A percentile compares a stretch with the other conserved stretches of the same genome.
These are phyloP conservation scores for Eimeria praecox DNA, from an alignment of 169 alveolate species.

Conservation along the genomic window DNA sequence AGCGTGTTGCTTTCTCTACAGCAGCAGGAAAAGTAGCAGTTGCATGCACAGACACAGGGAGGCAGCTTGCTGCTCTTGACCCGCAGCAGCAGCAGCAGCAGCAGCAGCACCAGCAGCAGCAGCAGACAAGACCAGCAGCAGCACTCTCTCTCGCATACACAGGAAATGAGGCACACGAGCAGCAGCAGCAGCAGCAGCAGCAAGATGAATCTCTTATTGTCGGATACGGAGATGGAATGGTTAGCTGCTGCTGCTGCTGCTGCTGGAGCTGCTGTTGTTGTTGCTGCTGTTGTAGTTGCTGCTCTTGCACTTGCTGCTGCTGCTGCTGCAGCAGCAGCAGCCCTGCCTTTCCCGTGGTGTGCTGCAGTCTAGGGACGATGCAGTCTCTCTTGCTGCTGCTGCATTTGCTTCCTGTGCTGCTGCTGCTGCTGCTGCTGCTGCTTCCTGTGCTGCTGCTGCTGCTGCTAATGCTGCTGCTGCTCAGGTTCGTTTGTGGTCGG, in stretches of 20 bases:
- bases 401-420: background rate
- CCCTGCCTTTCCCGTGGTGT: no score
- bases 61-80: no score
- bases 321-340: no score
- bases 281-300: no score
- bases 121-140: background rate
- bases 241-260: conserved; percentile 33
- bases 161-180: background rate
- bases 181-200: conserved; percentile 4
- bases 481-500: no score
- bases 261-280: no score
- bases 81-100: no score
- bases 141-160: conserved; percentile 2
- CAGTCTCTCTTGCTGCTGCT: conserved; percentile 5
- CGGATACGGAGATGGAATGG: background rate
- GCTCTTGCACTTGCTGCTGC: no score
- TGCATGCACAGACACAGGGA: background rate
- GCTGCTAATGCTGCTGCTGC: background rate
- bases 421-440: background rate
- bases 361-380: no score
- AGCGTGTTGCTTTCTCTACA: no score
- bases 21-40: background rate
- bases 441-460: background rate
- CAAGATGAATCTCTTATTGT: background rate
- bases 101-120: background rate